Evolutionary conservation across 768 basidiomycete genomes (phyloP), one percentile per base, ranked within the genome.

Genomic region (Macrolepiota albuminosa): DNA sequence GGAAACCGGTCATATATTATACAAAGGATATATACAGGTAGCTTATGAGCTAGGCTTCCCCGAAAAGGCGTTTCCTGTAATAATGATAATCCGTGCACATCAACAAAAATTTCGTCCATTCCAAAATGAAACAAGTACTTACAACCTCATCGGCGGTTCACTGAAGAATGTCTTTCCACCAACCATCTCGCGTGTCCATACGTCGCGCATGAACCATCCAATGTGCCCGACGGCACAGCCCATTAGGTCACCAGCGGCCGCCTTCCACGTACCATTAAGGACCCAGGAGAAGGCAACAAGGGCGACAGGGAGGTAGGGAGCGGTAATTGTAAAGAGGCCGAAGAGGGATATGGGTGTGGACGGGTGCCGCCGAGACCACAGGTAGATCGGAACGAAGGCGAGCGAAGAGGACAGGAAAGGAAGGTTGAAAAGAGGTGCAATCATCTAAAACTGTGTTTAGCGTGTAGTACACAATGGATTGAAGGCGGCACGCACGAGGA

Each of bases 351-450:
- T 94, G n/a, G 93, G 93, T 4, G 94, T 93, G 4, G 89, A 86
- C 3, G 96, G 95, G 70, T 99, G 96, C 24, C 95, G 82, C 56
- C 96, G 80, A 18, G 95, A 94, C 97, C 97, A 99, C 61, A 98
- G 80, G 72, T 99, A 99, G 43, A 98, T 97, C 3, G 96, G 90
- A 2, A 96, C 92, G 68, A 96, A 97, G 0, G 95, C 94, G 34
- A 96, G 83, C 0, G 94, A 87, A 0, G 93, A 91, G 5, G 95
- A 95, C 48, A 98, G 86, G 77, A 97, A 96, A 0, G 95, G 94
- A 16, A 95, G 83, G 63, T 93, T 94, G 69, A 97, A 86, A 11
- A 95, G 80, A 0, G 94, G 93, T 0, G 95, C 94, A 6, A 96
- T 79, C 24, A 77, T 80, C 87, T 95, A 69, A 11, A 54, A 40